Evolutionary conservation across 768 basidiomycete species (phyloP).

Genomic region (Artomyces pyxidatus): DNA sequence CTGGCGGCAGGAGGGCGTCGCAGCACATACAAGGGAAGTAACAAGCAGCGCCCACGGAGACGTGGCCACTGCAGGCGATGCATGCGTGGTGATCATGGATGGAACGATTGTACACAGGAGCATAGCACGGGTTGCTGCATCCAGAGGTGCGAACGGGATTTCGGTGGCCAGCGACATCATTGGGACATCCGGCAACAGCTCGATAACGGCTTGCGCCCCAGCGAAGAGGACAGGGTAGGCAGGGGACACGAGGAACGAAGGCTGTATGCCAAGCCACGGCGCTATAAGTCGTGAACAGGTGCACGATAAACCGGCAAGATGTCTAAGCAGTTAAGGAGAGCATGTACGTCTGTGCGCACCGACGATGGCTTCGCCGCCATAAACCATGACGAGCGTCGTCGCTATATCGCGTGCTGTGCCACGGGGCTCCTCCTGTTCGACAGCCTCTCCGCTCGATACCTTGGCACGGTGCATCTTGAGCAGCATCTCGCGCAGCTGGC

Average conservation of each 20-base stretch:
- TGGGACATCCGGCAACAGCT: conserved; percentile 9
- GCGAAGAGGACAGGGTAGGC: conserved; percentile 5
- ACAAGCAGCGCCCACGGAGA: conserved; percentile 14
- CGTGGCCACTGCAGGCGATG: conserved; percentile 7
- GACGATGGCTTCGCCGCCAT: conserved; percentile 14
- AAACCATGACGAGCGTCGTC: conserved; percentile 14
- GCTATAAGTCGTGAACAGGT: neutral
- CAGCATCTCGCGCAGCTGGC: conserved; percentile 10
- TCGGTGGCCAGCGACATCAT: conserved; percentile 10
- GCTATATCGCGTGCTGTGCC: conserved; percentile 11
- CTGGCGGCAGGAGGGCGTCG: neutral
- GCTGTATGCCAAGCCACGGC: conserved; percentile 14
- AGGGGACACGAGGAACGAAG: conserved; percentile 11
- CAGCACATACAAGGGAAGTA: conserved; percentile 11
- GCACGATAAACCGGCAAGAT: neutral
- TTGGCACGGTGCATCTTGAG: neutral
- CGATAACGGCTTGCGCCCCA: conserved; percentile 4
- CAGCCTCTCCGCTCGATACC: too few relatives aligned
- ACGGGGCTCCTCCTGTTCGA: conserved; percentile 4
- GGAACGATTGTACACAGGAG: conserved; percentile 15
- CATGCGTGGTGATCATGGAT: conserved; percentile 9
- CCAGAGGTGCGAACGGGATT: conserved; percentile 6
- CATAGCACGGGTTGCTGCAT: conserved; percentile 14
- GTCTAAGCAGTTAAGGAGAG: neutral
- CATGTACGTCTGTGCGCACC: conserved; percentile 6